Evolutionary conservation across 164 flowering plant species (phyloP).

Genomic region (Hamamelis virginiana): DNA sequence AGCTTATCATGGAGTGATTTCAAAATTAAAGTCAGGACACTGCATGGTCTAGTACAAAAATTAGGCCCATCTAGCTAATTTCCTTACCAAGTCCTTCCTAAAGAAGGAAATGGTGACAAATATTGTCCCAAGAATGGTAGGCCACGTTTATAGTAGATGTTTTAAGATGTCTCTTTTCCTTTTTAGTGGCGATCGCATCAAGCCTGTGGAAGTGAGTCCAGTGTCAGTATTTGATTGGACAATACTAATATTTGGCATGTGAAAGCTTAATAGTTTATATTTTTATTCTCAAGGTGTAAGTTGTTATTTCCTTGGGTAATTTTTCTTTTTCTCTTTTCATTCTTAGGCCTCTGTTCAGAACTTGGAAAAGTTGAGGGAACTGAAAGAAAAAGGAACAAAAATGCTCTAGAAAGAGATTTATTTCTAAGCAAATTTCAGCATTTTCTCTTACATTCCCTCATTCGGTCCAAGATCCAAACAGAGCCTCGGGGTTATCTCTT

Average conservation of each 20-base stretch:
- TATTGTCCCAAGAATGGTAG: not conserved
- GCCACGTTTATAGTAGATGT: not conserved
- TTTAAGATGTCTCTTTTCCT: not conserved
- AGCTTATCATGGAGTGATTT: not conserved
- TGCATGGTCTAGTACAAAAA: not conserved
- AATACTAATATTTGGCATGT: not conserved
- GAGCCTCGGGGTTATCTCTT: no score
- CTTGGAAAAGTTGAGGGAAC: no score
- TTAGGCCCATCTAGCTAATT: not conserved
- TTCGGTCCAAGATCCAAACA: no score
- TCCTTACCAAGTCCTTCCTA: not conserved
- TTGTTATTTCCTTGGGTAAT: not conserved
- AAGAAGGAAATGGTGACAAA: not conserved
- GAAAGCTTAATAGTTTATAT: not conserved
- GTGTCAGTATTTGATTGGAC: not conserved
- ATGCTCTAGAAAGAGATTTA: no score
- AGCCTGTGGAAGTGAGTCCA: not conserved
- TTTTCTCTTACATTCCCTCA: no score
- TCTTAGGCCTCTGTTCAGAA: no score
- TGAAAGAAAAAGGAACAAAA: no score
- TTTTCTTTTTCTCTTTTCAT: not conserved
- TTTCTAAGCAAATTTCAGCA: no score
- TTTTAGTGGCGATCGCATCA: not conserved
- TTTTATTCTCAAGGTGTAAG: no score
- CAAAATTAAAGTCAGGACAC: not conserved